Evolutionary conservation across 2,329 filamentous ascomycete species (phyloP).

Genomic region (Cladosporium sp.): DNA sequence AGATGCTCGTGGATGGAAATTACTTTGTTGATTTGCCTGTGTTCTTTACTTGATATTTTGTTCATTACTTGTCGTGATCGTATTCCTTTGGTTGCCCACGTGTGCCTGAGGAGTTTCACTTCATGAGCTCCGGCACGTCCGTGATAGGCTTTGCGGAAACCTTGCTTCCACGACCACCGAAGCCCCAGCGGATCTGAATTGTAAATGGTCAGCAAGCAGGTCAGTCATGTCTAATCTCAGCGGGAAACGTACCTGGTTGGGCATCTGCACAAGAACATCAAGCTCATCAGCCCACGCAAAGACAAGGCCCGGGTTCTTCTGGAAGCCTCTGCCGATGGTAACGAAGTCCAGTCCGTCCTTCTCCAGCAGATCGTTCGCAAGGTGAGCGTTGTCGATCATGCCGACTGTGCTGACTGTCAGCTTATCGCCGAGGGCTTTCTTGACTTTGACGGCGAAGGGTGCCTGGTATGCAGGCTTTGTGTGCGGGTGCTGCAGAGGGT

Average conservation of each 20-base stretch:
- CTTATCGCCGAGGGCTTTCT: slow-evolving; percentile 66
- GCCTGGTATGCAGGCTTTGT: slow-evolving; percentile 66
- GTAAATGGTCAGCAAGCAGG: neutral
- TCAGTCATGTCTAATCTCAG: too few species aligned
- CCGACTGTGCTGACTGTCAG: slow-evolving; percentile 72
- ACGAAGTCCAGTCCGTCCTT: slow-evolving; percentile 58
- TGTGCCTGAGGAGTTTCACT: neutral
- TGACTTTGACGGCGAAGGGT: slow-evolving; percentile 65
- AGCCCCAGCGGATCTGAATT: slow-evolving; percentile 51
- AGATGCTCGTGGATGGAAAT: too few species aligned
- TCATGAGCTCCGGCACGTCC: slow-evolving; percentile 13
- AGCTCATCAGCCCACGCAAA: slow-evolving; percentile 68
- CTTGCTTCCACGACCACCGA: slow-evolving; percentile 43
- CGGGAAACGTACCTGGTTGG: slow-evolving; percentile 55
- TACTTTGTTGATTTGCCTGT: too few species aligned
- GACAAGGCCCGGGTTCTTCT: slow-evolving; percentile 71
- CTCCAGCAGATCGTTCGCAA: slow-evolving; percentile 59
- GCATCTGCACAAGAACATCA: slow-evolving; percentile 64
- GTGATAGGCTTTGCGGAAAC: slow-evolving; percentile 19
- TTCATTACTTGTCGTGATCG: too few species aligned
- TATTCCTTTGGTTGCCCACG: neutral
- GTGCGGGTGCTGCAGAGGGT: slow-evolving; percentile 50
- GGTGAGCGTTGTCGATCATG: slow-evolving; percentile 62
- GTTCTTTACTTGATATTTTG: too few species aligned
- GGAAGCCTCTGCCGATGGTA: slow-evolving; percentile 68